Conservation (phyloP, 2,329 filamentous ascomycete species). For the Neoscytalidium dimidiatum region DNA sequence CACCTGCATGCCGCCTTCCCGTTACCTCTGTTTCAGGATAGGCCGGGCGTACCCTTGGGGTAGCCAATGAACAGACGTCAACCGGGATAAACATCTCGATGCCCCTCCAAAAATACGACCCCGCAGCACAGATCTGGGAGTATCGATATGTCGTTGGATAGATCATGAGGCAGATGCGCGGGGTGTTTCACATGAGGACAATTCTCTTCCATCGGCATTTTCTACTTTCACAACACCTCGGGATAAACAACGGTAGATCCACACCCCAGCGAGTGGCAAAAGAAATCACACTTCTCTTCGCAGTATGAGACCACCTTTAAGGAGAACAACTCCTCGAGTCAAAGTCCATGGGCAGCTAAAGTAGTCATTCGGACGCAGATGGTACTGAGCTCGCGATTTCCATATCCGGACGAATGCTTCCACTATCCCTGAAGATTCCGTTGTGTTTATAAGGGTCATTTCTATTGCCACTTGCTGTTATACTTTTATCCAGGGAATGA, state of each 20-base stretch:
- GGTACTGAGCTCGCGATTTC: too few relatives aligned
- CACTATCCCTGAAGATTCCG: too few relatives aligned
- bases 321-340: too few relatives aligned
- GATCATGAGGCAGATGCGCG: neutral
- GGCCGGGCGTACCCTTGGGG: neutral
- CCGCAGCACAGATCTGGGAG: neutral
- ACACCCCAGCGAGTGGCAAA: neutral
- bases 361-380: too few relatives aligned
- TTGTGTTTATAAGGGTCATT: too few relatives aligned
- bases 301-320: too few relatives aligned
- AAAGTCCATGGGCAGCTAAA: too few relatives aligned
- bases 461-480: too few relatives aligned
- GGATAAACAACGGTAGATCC: neutral
- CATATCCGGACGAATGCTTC: too few relatives aligned
- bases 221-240: neutral
- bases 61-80: neutral
- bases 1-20: neutral
- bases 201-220: neutral
- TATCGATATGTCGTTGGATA: neutral
- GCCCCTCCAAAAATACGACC: neutral
- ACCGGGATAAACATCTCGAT: neutral
- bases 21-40: neutral
- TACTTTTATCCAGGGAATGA: too few relatives aligned
- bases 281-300: too few relatives aligned
- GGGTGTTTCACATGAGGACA: neutral